These are phyloP conservation scores for Heliocybe sulcata DNA, from an alignment of 1,284 basidiomycete species.

Conservation along the genomic window DNA sequence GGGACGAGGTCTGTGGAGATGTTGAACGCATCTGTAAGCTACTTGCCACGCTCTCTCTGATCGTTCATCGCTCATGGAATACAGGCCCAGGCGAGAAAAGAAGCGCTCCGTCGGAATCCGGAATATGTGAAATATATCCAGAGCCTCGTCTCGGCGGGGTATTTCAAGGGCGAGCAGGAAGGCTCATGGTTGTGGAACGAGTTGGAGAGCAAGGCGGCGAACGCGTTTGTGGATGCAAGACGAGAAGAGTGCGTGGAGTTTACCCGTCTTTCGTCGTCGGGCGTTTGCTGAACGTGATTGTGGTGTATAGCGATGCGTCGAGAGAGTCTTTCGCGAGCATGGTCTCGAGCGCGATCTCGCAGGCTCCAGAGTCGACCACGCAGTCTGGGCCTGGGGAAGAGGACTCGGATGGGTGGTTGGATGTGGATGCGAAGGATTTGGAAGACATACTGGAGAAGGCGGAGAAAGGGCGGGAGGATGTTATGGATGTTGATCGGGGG, in stretches of 20 bases:
- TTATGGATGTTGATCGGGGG: constrained; percentile 40
- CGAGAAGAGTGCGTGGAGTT: constrained; percentile 54
- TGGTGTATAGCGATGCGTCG: constrained; percentile 37
- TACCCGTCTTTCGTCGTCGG: not conserved
- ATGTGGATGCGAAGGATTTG: constrained; percentile 55
- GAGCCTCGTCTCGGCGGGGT: constrained; percentile 55
- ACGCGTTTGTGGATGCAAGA: constrained; percentile 56
- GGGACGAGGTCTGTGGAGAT: constrained; percentile 28
- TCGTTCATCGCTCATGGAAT: not conserved
- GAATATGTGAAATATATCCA: constrained; percentile 67
- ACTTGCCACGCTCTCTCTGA: no score
- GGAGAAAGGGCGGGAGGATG: constrained; percentile 13
- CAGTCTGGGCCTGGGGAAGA: constrained; percentile 30
- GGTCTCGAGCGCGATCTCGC: constrained; percentile 57
- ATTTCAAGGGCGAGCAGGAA: constrained; percentile 71
- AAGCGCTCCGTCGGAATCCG: constrained; percentile 53
- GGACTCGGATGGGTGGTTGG: constrained; percentile 71
- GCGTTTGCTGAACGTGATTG: no score
- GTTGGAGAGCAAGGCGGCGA: constrained; percentile 64
- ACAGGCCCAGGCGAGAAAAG: constrained; percentile 55
- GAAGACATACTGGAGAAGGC: constrained; percentile 50
- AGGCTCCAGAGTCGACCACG: constrained; percentile 17
- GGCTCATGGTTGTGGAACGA: constrained; percentile 72
- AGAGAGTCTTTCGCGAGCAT: constrained; percentile 68
- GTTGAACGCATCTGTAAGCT: constrained; percentile 42